Percentiles rank a stretch among this genome's conserved stretches.
phyloP scores from a whole-genome alignment of 345 rosid genomes.

The Salix purpurea region DNA sequence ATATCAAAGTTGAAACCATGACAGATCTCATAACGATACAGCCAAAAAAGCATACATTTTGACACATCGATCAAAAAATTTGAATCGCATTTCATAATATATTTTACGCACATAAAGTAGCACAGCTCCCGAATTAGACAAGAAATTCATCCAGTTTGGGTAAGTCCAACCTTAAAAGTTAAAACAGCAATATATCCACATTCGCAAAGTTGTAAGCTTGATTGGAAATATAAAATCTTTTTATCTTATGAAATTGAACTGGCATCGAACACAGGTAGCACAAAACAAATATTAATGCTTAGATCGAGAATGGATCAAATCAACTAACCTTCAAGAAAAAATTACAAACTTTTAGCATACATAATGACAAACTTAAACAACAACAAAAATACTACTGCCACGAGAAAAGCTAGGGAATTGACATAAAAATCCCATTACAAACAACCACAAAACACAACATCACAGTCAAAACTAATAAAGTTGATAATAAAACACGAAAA shows the following conservation, averaged over 20 bases:
- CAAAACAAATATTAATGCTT: neutral
- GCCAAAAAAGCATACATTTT: neutral
- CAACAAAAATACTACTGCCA: neutral
- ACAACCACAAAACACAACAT: neutral
- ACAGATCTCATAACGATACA: neutral
- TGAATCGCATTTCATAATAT: neutral
- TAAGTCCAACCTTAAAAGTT: too few relatives aligned
- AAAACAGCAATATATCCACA: neutral
- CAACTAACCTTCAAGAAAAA: neutral
- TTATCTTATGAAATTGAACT: neutral
- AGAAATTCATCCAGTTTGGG: too few relatives aligned
- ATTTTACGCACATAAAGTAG: neutral
- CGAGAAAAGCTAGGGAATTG: neutral
- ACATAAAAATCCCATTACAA: neutral
- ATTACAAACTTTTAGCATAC: neutral
- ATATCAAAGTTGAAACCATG: neutral
- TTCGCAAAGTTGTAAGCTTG: neutral
- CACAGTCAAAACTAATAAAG: neutral
- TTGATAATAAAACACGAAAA: neutral
- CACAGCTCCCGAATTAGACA: neutral
- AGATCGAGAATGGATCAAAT: neutral
- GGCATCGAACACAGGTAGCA: neutral
- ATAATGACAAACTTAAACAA: neutral
- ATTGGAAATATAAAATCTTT: neutral
- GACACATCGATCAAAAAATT: neutral